These are phyloP conservation scores for Hypseocharis bilobata DNA, from an alignment of 441 rosid genomes.

Conservation along the genomic window DNA sequence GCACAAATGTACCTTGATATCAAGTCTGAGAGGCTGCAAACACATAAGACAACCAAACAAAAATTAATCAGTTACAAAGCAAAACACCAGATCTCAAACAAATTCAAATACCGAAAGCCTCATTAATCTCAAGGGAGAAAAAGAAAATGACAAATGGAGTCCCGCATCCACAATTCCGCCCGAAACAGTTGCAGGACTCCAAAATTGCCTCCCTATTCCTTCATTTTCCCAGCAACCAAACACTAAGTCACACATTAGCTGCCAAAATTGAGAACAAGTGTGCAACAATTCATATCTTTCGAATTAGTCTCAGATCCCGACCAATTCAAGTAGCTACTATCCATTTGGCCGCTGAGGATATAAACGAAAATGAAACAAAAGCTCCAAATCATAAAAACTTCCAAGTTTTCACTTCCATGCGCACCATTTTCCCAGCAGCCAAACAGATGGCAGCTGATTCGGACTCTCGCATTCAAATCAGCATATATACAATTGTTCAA, in stretches of 20 bases:
- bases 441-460: constrained; percentile 11
- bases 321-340: constrained; percentile 14
- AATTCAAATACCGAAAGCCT: constrained; percentile 13
- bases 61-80: constrained; percentile 17
- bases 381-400: not conserved
- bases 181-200: not conserved
- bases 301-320: constrained; percentile 30
- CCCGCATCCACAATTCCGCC: not conserved
- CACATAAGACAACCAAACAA: constrained; percentile 18
- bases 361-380: not conserved
- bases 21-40: constrained; percentile 60
- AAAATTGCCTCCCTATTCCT: not conserved
- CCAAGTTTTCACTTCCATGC: not conserved
- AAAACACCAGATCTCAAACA: constrained; percentile 20
- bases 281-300: constrained; percentile 12
- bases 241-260: not conserved
- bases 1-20: constrained; percentile 44
- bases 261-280: not conserved
- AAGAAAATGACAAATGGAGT: not conserved
- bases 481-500: constrained; percentile 10
- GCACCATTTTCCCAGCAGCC: constrained; percentile 3
- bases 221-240: constrained; percentile 12
- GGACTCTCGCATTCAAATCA: constrained; percentile 11
- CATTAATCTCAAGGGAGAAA: not conserved
- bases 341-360: constrained; percentile 7